Percentiles rank a stretch among this genome's conserved stretches.
phyloP scores from a whole-genome alignment of 2,329 filamentous ascomycete genomes.

The Zarea fungicola region DNA sequence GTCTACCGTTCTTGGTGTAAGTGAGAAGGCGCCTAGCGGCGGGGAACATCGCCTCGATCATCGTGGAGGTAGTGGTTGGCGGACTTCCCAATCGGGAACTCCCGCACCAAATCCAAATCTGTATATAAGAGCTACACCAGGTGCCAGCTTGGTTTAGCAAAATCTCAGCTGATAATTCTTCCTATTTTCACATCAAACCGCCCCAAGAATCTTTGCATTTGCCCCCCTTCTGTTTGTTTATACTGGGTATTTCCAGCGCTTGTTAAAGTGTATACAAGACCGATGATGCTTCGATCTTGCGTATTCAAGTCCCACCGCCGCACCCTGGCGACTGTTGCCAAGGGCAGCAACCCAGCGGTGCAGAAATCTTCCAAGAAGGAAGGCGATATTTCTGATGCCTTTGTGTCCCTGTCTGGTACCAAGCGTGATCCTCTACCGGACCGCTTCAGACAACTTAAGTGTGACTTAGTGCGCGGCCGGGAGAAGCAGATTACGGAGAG shows the following conservation, averaged over 20 bases:
- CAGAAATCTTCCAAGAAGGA: slow-evolving; percentile 40
- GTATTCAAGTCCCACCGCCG: slow-evolving; percentile 12
- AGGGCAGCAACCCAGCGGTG: slow-evolving; percentile 7
- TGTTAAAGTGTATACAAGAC: not conserved
- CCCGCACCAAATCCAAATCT: slow-evolving; percentile 18
- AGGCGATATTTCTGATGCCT: slow-evolving; percentile 59
- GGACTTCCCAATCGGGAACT: slow-evolving; percentile 27
- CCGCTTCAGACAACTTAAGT: slow-evolving; percentile 52
- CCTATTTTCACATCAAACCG: not conserved
- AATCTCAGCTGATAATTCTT: not conserved
- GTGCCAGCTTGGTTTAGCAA: not conserved
- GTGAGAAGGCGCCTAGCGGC: not conserved
- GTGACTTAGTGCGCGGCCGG: slow-evolving; percentile 43
- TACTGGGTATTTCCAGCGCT: not conserved
- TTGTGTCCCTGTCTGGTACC: slow-evolving; percentile 51
- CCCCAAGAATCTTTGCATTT: not conserved
- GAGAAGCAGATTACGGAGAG: slow-evolving; percentile 42
- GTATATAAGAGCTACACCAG: slow-evolving; percentile 16
- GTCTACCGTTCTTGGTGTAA: not conserved
- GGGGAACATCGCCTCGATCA: not conserved
- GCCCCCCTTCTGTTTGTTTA: too few relatives aligned
- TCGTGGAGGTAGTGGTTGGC: slow-evolving; percentile 14
- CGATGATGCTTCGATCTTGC: slow-evolving; percentile 8
- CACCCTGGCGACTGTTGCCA: slow-evolving; percentile 16
- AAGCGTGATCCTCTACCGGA: slow-evolving; percentile 43